Evolutionary conservation across 495 filamentous ascomycete genomes (phyloP).

Genomic region (Neurospora tetraspora): DNA sequence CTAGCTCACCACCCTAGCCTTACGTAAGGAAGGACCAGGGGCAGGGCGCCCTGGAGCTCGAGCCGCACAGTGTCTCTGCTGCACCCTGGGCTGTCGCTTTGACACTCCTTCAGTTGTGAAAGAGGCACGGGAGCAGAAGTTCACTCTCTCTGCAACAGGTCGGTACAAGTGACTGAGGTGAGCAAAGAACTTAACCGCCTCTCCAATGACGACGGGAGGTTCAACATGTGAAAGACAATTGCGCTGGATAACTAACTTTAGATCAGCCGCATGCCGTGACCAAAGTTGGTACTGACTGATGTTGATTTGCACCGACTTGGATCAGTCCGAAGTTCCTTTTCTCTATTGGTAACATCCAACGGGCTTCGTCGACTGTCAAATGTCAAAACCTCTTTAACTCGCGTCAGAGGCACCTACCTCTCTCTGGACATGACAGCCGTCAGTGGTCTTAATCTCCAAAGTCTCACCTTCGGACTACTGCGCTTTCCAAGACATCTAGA

Average conservation of each 20-base stretch:
- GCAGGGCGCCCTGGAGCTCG: neutral
- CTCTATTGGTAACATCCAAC: neutral
- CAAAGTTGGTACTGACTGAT: neutral
- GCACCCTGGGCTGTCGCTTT: neutral
- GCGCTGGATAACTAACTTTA: neutral
- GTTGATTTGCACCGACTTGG: neutral
- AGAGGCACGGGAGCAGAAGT: neutral
- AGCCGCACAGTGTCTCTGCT: neutral
- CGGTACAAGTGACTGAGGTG: neutral
- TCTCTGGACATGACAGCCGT: neutral
- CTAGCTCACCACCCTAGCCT: neutral
- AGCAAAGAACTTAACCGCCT: neutral
- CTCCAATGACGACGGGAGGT: neutral
- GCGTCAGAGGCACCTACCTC: neutral
- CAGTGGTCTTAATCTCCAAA: neutral
- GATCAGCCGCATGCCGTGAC: neutral
- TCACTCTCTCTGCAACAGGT: neutral
- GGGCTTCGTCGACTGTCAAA: neutral
- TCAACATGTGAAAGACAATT: neutral
- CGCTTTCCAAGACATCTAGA: neutral
- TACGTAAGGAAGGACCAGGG: neutral
- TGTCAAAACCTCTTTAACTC: neutral
- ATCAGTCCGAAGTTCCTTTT: neutral
- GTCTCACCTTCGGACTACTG: neutral
- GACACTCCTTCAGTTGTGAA: neutral